Percentiles rank a stretch among this genome's conserved stretches.
Evolutionary conservation across 768 basidiomycete species (phyloP).

Genomic region (Boletus edulis): DNA sequence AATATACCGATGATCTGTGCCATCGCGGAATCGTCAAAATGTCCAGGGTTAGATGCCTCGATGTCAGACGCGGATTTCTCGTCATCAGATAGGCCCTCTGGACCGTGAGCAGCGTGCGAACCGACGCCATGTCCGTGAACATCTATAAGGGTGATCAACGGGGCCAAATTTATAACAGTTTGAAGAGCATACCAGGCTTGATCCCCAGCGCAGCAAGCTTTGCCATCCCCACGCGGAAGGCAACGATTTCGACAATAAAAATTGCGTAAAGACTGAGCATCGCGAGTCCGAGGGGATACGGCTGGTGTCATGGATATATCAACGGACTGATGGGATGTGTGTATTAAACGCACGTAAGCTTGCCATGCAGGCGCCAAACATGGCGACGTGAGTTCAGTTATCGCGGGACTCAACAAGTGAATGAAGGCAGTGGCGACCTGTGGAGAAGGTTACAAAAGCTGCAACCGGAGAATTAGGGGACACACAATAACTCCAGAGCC

Average conservation of each 20-base stretch:
- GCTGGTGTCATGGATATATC: constrained; percentile 41
- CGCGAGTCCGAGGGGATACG: constrained; percentile 79
- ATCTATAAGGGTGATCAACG: constrained; percentile 37
- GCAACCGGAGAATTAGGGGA: constrained; percentile 4
- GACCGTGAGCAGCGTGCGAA: constrained; percentile 67
- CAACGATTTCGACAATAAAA: constrained; percentile 82
- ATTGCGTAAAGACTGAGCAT: constrained; percentile 79
- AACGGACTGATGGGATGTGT: not conserved
- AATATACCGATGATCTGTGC: constrained; percentile 85
- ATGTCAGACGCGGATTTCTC: constrained; percentile 24
- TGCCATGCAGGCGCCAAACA: constrained; percentile 74
- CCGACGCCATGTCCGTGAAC: constrained; percentile 63
- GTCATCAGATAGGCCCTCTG: constrained; percentile 39
- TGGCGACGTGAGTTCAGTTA: constrained; percentile 63
- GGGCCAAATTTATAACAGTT: not conserved
- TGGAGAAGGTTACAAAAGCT: not conserved
- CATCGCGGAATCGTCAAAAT: constrained; percentile 41
- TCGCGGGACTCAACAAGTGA: constrained; percentile 74
- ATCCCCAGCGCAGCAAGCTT: constrained; percentile 68
- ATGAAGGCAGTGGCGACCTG: constrained; percentile 91
- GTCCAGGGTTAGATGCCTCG: constrained; percentile 18
- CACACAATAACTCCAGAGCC: constrained; percentile 86
- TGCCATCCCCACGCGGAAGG: constrained; percentile 82
- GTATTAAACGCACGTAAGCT: constrained; percentile 55
- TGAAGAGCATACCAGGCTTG: constrained; percentile 46